Base-by-base conservation (phyloP, 2,329 filamentous ascomycete genomes). In the Endocalyx cinctus region DNA sequence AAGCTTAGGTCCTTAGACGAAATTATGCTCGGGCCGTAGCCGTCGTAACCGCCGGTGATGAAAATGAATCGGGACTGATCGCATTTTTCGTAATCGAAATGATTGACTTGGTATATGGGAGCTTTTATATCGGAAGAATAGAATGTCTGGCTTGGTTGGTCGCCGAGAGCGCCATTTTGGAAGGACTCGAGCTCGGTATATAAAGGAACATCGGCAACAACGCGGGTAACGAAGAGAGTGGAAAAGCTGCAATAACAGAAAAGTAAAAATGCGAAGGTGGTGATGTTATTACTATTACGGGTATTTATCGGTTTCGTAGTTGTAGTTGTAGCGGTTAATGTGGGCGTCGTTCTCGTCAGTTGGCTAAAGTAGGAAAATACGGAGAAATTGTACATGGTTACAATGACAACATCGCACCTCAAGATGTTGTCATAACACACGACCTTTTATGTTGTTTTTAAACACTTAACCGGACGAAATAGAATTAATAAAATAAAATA, bases 11-110 rank as follows among this genome's bases (percentile, higher is more conserved):
- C 40, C 17, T 35, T 35, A 3, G 40, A 28, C 12, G 40, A 43
- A n/a, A 43, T 23, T 10, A 43, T 40, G 23, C 40, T 43, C 5
- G 40, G 40, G 4, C 40, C 40, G 25, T 27, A 40, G 3, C 31
- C 34, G n/a, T 34, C 31, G 14, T 42, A 39, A 4, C 31, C 37
- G 5, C 40, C 40, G 3, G 40, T 43, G 12, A 43, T 28, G 32
- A 43, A 43, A 8, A 43, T 35, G 27, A 34, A 41, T 17, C 29
- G 27, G 5, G 34, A 34, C 26, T 27, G 25, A 16, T 40, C 40
- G 20, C 35, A 31, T 16, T 34, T 31, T 12, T 23, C 16, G 10
- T 8, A 7, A 12, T 38, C 25, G 11, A 42, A 27, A 13, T 38
- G 31, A 20, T 36, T 42, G 17, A 42, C 35, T 25, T 42, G 39